phyloP scores from a whole-genome alignment of 345 rosid genomes.

The Pugionium cornutum region DNA sequence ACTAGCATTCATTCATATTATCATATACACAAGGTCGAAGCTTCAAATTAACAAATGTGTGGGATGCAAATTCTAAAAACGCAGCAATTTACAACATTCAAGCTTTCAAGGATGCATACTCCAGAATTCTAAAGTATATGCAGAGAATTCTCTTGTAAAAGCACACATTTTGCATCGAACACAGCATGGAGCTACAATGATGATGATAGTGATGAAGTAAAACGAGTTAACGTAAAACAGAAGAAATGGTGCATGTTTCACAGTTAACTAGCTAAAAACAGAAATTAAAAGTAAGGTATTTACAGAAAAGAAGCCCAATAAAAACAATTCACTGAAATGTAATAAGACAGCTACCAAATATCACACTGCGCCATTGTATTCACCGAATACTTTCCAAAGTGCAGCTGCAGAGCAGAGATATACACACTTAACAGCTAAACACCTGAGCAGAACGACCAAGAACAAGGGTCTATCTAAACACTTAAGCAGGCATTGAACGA shows the following conservation, averaged over 20 bases:
- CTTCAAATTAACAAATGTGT: neutral
- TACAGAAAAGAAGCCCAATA: neutral
- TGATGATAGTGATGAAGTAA: constrained; percentile 1
- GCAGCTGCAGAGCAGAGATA: neutral
- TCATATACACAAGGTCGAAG: neutral
- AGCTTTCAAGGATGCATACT: too few relatives aligned
- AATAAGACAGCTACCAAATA: too few relatives aligned
- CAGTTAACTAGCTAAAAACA: too few relatives aligned
- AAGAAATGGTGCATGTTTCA: too few relatives aligned
- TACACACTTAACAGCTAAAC: constrained; percentile 10
- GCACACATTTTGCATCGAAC: constrained; percentile 20
- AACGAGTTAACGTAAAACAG: neutral
- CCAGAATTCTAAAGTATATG: neutral
- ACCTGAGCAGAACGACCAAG: neutral
- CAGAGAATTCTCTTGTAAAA: constrained; percentile 2
- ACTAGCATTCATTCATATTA: too few relatives aligned
- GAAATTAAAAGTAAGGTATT: neutral
- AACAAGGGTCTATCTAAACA: constrained; percentile 12
- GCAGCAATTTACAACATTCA: too few relatives aligned
- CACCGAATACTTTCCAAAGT: neutral
- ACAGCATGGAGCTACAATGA: constrained; percentile 18
- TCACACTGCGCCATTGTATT: too few relatives aligned
- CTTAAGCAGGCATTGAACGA: constrained; percentile 15
- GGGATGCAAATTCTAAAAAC: too few relatives aligned
- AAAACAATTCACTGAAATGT: constrained; percentile 13